These are phyloP conservation scores for Candolleomyces aberdarensis DNA, from an alignment of 768 basidiomycete genomes.

Conservation along the genomic window DNA sequence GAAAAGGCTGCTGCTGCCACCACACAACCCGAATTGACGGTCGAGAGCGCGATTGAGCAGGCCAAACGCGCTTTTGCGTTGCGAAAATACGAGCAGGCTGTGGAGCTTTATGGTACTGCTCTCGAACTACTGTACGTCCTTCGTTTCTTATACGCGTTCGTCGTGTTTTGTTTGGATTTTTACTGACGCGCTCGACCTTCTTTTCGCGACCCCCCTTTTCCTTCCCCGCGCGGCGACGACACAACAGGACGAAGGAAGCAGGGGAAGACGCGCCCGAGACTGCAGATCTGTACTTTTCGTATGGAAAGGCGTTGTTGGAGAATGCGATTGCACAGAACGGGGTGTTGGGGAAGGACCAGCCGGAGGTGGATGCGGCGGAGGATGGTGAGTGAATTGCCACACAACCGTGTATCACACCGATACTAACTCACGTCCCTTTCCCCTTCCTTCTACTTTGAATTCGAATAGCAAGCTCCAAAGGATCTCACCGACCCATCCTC, in stretches of 20 bases:
- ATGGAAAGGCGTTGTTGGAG: slow-evolving; percentile 91
- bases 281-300: slow-evolving; percentile 86
- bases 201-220: not conserved
- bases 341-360: slow-evolving; percentile 88
- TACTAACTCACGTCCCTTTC: slow-evolving; percentile 3
- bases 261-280: slow-evolving; percentile 81
- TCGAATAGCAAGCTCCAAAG: slow-evolving; percentile 32
- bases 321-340: slow-evolving; percentile 84
- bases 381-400: slow-evolving; percentile 24
- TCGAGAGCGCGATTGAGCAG: slow-evolving; percentile 67
- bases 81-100: slow-evolving; percentile 80
- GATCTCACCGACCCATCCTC: slow-evolving; percentile 51
- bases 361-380: slow-evolving; percentile 49
- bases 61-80: slow-evolving; percentile 89
- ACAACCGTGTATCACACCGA: too few species aligned
- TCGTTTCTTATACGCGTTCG: slow-evolving; percentile 12
- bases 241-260: slow-evolving; percentile 60
- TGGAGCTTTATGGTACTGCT: slow-evolving; percentile 80
- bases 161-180: slow-evolving; percentile 13
- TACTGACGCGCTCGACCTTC: not conserved
- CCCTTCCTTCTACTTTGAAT: not conserved
- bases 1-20: not conserved
- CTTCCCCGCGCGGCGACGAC: not conserved
- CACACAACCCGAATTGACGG: slow-evolving; percentile 20
- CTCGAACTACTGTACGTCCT: slow-evolving; percentile 78